A percentile compares a stretch with the other conserved stretches of the same genome.
Conservation (phyloP, 2,329 filamentous ascomycete species). For the Diaporthe vaccinii region DNA sequence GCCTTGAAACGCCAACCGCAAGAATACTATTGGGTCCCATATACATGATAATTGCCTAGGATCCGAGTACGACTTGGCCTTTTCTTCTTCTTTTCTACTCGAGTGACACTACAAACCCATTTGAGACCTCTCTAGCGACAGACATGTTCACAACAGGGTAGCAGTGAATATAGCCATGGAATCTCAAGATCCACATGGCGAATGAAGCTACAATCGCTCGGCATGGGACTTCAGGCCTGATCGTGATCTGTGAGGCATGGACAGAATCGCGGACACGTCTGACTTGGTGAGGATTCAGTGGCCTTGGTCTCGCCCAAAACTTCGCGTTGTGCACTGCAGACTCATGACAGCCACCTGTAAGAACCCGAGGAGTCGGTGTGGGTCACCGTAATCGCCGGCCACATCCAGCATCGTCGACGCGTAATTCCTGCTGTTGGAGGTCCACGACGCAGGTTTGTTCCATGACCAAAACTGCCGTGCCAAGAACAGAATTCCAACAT, state of each 20-base stretch:
- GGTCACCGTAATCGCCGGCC: not conserved
- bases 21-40: no score
- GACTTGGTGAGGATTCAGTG: no score
- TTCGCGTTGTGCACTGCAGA: not conserved
- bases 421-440: not conserved
- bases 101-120: no score
- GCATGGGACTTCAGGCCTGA: not conserved
- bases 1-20: no score
- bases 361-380: not conserved
- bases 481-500: constrained; percentile 12
- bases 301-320: not conserved
- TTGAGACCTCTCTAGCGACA: no score
- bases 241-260: not conserved
- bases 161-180: not conserved
- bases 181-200: not conserved
- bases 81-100: no score
- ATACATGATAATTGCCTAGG: no score
- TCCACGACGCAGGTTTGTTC: not conserved
- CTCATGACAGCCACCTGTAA: no score
- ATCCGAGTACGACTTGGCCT: no score
- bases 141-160: not conserved
- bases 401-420: not conserved
- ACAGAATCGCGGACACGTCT: not conserved
- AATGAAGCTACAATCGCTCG: not conserved
- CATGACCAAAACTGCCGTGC: not conserved